These are phyloP conservation scores for Colletotrichum simmondsii DNA, from an alignment of 2,329 filamentous ascomycete genomes.

Conservation along the genomic window DNA sequence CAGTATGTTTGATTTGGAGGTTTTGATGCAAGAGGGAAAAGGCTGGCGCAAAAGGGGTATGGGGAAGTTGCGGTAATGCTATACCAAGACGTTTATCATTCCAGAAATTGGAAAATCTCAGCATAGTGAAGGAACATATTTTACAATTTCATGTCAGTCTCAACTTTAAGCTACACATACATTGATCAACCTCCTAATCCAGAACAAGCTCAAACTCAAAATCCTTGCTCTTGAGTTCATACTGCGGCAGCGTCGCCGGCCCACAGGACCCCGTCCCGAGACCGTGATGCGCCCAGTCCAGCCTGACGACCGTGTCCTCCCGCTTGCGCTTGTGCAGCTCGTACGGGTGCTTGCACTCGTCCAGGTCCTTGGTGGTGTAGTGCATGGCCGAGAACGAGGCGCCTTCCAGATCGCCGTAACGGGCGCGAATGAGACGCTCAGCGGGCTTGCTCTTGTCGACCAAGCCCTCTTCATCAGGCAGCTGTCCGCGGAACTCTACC, in stretches of 20 bases:
- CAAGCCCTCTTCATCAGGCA: constrained; percentile 37
- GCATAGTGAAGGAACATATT: not conserved
- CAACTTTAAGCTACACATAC: not conserved
- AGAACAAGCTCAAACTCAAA: constrained; percentile 57
- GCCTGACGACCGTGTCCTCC: constrained; percentile 64
- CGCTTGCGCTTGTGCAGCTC: constrained; percentile 62
- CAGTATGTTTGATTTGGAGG: constrained; percentile 44
- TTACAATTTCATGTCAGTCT: constrained; percentile 7
- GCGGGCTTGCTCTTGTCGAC: not conserved
- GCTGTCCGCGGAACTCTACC: constrained; percentile 57
- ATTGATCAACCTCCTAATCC: constrained; percentile 44
- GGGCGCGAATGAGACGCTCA: constrained; percentile 51
- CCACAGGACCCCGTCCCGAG: constrained; percentile 72
- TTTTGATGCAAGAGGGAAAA: no score
- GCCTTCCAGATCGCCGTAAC: constrained; percentile 57
- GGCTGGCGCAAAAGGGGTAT: no score
- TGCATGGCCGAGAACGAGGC: constrained; percentile 67
- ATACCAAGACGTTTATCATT: not conserved
- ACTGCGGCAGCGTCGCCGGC: constrained; percentile 61
- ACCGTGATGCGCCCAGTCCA: constrained; percentile 73
- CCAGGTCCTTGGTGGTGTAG: constrained; percentile 65
- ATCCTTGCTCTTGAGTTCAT: constrained; percentile 53
- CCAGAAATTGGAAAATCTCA: no score
- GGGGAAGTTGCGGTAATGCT: no score
- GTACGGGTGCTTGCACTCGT: constrained; percentile 67